Percentiles rank a stretch among this genome's conserved stretches.
Evolutionary conservation across 2,329 filamentous ascomycete species (phyloP).

Genomic region (Aspergillus aculeatinus): DNA sequence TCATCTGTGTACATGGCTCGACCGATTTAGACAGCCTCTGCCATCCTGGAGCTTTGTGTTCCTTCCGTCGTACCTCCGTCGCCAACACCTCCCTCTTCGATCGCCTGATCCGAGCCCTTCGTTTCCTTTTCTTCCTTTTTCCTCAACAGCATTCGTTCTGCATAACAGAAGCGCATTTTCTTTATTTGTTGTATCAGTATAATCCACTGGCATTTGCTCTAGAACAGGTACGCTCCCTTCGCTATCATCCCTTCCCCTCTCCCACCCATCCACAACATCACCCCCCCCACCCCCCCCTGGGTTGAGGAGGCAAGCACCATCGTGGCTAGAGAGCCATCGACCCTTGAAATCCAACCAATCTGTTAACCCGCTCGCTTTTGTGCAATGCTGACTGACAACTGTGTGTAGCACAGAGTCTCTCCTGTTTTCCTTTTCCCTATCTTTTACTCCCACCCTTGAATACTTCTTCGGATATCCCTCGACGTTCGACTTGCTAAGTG

Average conservation of each 20-base stretch:
- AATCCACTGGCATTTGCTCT: slow-evolving; percentile 28
- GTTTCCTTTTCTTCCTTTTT: slow-evolving; percentile 26
- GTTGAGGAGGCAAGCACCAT: slow-evolving; percentile 8
- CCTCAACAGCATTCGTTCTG: slow-evolving; percentile 25
- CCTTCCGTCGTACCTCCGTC: slow-evolving; percentile 28
- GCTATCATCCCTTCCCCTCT: slow-evolving; percentile 3
- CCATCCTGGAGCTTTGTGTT: slow-evolving; percentile 29
- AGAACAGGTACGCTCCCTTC: slow-evolving; percentile 30
- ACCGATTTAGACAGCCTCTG: slow-evolving; percentile 28
- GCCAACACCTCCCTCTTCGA: slow-evolving; percentile 25
- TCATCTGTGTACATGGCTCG: slow-evolving; percentile 35
- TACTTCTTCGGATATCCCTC: slow-evolving; percentile 18
- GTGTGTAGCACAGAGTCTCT: slow-evolving; percentile 23
- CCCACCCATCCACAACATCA: background rate
- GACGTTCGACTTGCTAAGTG: slow-evolving; percentile 17
- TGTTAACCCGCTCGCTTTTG: slow-evolving; percentile 16
- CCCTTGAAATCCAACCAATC: slow-evolving; percentile 14
- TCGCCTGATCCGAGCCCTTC: slow-evolving; percentile 29
- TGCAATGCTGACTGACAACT: slow-evolving; percentile 28
- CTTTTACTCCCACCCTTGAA: slow-evolving; percentile 10
- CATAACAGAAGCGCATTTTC: slow-evolving; percentile 22
- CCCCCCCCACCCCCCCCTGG: slow-evolving; percentile 4
- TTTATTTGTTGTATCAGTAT: slow-evolving; percentile 35
- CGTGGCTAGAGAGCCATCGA: slow-evolving; percentile 8
- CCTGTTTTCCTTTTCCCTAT: slow-evolving; percentile 21